A percentile compares a stretch with the other conserved stretches of the same genome.
phyloP scores from a whole-genome alignment of 441 rosid species.

The Pelargonium australe region DNA sequence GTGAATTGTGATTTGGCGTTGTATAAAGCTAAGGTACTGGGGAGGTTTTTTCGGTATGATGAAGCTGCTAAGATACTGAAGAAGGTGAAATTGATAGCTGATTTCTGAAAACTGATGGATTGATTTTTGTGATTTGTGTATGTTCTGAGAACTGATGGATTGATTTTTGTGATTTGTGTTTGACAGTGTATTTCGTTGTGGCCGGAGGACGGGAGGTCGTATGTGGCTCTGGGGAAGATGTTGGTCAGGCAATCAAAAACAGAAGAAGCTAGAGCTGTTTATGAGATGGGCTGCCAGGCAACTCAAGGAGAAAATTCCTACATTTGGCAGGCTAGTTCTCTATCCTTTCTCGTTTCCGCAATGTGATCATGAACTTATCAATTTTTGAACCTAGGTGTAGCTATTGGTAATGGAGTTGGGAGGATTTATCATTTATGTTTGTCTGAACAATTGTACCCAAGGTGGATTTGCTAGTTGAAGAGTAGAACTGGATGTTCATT shows the following conservation, averaged over 20 bases:
- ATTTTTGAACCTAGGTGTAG: background rate
- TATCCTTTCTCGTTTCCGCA: background rate
- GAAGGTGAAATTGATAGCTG: conserved; percentile 40
- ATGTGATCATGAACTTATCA: background rate
- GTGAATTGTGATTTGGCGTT: conserved; percentile 80
- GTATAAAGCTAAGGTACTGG: conserved; percentile 65
- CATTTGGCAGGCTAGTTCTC: conserved; percentile 76
- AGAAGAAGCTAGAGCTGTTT: conserved; percentile 58
- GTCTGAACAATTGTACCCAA: background rate
- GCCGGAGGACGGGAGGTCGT: conserved; percentile 95
- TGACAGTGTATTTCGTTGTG: conserved; percentile 67
- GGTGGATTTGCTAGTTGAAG: background rate
- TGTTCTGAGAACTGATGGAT: background rate
- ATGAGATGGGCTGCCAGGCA: conserved; percentile 81
- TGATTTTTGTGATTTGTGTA: background rate
- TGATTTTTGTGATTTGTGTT: background rate
- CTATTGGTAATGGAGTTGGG: background rate
- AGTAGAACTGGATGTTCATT: background rate
- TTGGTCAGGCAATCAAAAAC: conserved; percentile 53
- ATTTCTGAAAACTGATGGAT: background rate
- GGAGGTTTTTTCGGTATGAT: conserved; percentile 42
- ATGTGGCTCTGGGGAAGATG: conserved; percentile 76
- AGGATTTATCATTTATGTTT: background rate
- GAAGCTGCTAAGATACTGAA: conserved; percentile 65
- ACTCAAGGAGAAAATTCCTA: conserved; percentile 89